Base-by-base conservation (phyloP, 2,329 filamentous ascomycete species). In the Coniochaeta sp. region DNA sequence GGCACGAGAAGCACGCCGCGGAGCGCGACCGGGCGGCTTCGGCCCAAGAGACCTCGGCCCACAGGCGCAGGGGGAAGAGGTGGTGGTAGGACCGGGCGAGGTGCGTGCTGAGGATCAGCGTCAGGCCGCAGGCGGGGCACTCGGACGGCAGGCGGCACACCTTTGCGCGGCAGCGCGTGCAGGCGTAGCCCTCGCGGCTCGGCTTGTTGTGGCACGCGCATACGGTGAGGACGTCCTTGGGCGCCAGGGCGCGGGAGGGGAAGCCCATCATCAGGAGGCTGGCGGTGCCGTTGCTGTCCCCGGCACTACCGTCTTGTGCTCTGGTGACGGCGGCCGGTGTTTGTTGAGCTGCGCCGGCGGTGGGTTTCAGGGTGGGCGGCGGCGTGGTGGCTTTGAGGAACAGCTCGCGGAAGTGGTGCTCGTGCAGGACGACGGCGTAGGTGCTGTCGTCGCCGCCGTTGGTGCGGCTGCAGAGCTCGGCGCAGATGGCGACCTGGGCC, bases 251-350 rank as follows among this genome's bases (percentile, higher is more conserved):
- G 40, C 93, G 85, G 6, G 91, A 96, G 0, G 95, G 95, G 69
- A 99, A 99, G 4, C 95, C 95, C 93, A 99, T 99, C 90, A 96
- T 96, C 28, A 99, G 83, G 44, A 99, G 79, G 59, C 83, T 86
- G 1, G 85, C 81, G 28, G 7, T 5, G 44, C 24, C 24, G 22
- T 9, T 80, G 38, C 24, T 8, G 38, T 22, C 38, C 17, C 8
- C 8, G 2, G 6, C 28, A 28, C n/a, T 38, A 22, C 10, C 50
- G 36, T 42, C 44, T 30, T 22, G 34, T 42, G 38, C 16, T 16
- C n/a, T n/a, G 28, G 55, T 30, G 47, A n/a, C 47, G 24, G 14
- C 12, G 24, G 47, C 2, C 10, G 14, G 52, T 4, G 47, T 28
- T 6, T 50, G 9, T n/a, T 32, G 50, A 7, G 44, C 16, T 32